These are phyloP conservation scores for Polysphondylium violaceum DNA, from an alignment of 78 protist genomes.

Conservation along the genomic window DNA sequence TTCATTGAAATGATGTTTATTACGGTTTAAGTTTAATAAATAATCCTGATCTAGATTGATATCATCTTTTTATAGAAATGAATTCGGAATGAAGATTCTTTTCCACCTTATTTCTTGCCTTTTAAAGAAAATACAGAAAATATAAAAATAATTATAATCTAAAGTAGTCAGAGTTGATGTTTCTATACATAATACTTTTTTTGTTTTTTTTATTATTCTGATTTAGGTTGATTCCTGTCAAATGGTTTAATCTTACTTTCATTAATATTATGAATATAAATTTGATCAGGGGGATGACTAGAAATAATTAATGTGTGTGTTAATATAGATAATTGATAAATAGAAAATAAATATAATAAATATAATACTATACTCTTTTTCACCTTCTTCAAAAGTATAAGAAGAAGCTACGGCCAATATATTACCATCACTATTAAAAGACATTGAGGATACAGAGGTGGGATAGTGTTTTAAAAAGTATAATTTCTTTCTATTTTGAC, in stretches of 20 bases:
- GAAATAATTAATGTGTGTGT: background rate
- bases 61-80: too few relatives aligned
- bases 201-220: constrained; percentile 1
- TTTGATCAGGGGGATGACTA: constrained; percentile 86
- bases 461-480: constrained; percentile 75
- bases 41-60: too few relatives aligned
- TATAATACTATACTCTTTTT: constrained; percentile 77
- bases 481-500: constrained; percentile 84
- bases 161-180: too few relatives aligned
- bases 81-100: too few relatives aligned
- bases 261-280: constrained; percentile 80
- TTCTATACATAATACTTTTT: background rate
- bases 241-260: constrained; percentile 83
- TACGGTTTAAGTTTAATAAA: too few relatives aligned
- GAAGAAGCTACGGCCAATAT: constrained; percentile 94
- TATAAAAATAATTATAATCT: too few relatives aligned
- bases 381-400: constrained; percentile 95
- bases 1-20: too few relatives aligned
- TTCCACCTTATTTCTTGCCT: too few relatives aligned
- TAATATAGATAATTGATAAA: background rate
- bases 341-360: background rate
- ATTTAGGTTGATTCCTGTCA: constrained; percentile 3
- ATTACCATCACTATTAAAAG: constrained; percentile 87
- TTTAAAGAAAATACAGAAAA: too few relatives aligned
- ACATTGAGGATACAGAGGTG: constrained; percentile 84